phyloP scores from a whole-genome alignment of 2,329 filamentous ascomycete genomes.

The Blumeriella jaapii region DNA sequence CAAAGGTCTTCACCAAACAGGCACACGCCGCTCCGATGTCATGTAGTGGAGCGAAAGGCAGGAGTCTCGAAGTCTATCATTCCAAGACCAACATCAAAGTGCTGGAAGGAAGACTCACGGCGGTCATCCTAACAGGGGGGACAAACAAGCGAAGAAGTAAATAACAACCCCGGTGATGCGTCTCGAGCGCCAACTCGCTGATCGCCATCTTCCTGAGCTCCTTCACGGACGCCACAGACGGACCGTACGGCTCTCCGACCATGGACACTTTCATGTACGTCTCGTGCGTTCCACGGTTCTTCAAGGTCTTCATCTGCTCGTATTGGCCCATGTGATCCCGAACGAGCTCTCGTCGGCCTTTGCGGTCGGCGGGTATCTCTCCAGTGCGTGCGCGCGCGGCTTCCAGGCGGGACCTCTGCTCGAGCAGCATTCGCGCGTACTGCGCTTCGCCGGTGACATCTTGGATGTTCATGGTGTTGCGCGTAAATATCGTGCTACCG shows the following conservation, averaged over 20 bases:
- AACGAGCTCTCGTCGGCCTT: neutral
- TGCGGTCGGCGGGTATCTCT: slow-evolving; percentile 4
- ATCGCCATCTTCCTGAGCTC: slow-evolving; percentile 24
- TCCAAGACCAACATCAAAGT: neutral
- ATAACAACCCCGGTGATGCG: slow-evolving; percentile 30
- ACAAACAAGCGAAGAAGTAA: slow-evolving; percentile 27
- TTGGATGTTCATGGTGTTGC: slow-evolving; percentile 1
- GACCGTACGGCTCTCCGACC: slow-evolving; percentile 6
- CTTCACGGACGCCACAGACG: slow-evolving; percentile 3
- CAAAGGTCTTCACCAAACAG: neutral
- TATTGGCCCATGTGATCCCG: slow-evolving; percentile 2
- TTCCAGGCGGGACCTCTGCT: slow-evolving; percentile 1
- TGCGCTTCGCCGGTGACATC: slow-evolving; percentile 2
- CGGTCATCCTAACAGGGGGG: slow-evolving; percentile 23
- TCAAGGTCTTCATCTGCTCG: neutral
- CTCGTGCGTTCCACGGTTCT: neutral
- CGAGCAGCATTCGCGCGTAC: neutral
- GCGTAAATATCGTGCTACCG: neutral
- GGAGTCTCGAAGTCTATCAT: neutral
- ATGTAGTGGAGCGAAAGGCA: too few species aligned
- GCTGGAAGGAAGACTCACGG: neutral
- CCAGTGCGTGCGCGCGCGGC: slow-evolving; percentile 3
- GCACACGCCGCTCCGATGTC: too few species aligned
- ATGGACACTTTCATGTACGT: neutral
- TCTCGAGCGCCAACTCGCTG: slow-evolving; percentile 28